Base-by-base conservation (phyloP, 768 basidiomycete species). In the Favolaschia claudopus region DNA sequence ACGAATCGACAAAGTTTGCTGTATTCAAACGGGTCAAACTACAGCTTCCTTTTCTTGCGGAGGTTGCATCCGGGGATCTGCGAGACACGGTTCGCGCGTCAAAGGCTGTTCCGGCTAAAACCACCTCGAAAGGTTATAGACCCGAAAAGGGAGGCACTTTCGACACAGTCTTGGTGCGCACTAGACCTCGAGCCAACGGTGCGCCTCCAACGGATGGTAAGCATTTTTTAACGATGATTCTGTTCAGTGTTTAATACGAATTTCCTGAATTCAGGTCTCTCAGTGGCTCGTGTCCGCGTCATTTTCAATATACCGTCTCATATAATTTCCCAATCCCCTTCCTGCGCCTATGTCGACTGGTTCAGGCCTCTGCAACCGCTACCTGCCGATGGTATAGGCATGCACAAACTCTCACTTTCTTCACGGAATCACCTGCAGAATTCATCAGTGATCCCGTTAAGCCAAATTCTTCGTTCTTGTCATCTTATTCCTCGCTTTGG, bases 401-500 rank as follows among this genome's bases (percentile, higher is more conserved):
- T 72, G 66, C 64, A 63, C 42, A 28, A 63, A 15, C 58, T 68
- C 15, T 60, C 55, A 8, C 55, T 55, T 2, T 70, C 66, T 1
- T 50, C 62, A 5, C 63, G 42, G 13, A 57, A 58, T 4, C 52
- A 59, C 31, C 34, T 36, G 2, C 58, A 42, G 31, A 40, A 53
- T 27, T 66, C 67, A 7, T 60, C 62, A 0, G 56, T 77, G 13
- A 66, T 76, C 10, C 59, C 65, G 0, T 28, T 69, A 5, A 67
- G 58, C 7, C 25, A 68, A 7, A 70, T 77, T 22, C 20, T 67
- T 4, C 64, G 67, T 15, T 67, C 69, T 14, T 74, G 72, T 45
- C 75, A 76, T 56, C 58, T 76, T 1, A 60, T 73, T 17, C 72
- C 74, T 0, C 43, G 55, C 8, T 69, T 59, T 67, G 58, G 65